phyloP scores from a whole-genome alignment of 163 green algal species.

The Coccomyxa subellipsoidea region DNA sequence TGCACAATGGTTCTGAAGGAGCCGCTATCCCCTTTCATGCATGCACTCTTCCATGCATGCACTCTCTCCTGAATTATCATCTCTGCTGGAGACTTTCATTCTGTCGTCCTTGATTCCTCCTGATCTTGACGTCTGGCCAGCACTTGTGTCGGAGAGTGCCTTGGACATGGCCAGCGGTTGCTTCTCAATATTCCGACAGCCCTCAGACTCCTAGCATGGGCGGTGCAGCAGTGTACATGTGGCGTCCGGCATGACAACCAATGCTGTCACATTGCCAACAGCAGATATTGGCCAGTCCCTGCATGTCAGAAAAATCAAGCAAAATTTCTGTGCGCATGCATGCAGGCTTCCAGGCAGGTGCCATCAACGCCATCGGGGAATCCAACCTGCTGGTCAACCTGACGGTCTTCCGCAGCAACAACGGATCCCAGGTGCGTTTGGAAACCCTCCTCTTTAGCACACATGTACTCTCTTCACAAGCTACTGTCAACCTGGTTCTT shows the following conservation, averaged over 20 bases:
- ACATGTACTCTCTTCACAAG: neutral
- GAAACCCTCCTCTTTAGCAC: neutral
- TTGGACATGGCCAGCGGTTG: too few relatives aligned
- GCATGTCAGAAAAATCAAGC: too few relatives aligned
- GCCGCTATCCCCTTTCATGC: neutral
- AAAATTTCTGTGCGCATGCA: neutral
- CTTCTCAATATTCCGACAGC: too few relatives aligned
- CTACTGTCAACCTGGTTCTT: neutral
- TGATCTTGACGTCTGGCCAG: too few relatives aligned
- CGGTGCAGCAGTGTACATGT: too few relatives aligned
- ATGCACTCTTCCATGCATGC: neutral
- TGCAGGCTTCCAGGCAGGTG: neutral
- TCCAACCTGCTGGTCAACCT: neutral
- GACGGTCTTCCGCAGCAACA: conserved; percentile 1
- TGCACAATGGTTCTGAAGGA: too few relatives aligned
- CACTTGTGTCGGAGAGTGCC: too few relatives aligned
- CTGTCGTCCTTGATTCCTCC: too few relatives aligned
- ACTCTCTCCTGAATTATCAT: neutral
- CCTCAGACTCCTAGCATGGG: too few relatives aligned
- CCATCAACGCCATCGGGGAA: neutral
- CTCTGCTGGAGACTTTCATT: neutral
- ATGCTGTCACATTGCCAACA: too few relatives aligned
- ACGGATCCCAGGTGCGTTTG: neutral
- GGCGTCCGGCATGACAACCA: too few relatives aligned
- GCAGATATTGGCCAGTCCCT: too few relatives aligned